Evolutionary conservation across 371 early-diverging fungal genomes (phyloP).

Genomic region (Thermomucor indicae-seudaticae): DNA sequence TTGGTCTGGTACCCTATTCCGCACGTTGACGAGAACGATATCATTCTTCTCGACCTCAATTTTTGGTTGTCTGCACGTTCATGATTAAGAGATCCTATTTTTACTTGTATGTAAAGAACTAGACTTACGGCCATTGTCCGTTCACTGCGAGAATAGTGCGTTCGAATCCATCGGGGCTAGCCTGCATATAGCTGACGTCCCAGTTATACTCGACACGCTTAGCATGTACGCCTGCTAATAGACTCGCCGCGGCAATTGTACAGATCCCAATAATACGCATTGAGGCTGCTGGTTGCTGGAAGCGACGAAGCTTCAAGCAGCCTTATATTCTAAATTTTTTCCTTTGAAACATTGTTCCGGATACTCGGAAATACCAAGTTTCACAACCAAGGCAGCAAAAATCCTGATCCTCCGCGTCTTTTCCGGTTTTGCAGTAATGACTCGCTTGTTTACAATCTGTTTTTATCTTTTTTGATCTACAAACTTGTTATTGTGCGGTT

Average conservation of each 20-base stretch:
- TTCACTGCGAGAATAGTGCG: slow-evolving; percentile 75
- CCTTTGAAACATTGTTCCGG: no score
- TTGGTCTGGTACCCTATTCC: slow-evolving; percentile 48
- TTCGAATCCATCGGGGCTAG: slow-evolving; percentile 65
- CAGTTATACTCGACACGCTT: slow-evolving; percentile 52
- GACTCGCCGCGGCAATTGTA: not conserved
- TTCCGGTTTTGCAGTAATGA: no score
- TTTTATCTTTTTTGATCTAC: no score
- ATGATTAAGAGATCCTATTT: no score
- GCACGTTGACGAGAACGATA: slow-evolving; percentile 56
- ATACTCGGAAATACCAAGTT: no score
- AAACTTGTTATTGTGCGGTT: no score
- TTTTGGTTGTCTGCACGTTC: slow-evolving; percentile 33
- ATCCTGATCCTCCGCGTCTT: no score
- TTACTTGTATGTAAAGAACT: not conserved
- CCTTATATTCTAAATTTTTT: no score
- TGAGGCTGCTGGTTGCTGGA: not conserved
- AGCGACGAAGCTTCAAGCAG: no score
- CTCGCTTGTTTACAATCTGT: no score
- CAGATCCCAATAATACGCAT: no score
- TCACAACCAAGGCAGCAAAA: no score
- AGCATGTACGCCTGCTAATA: not conserved
- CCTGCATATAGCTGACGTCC: slow-evolving; percentile 66
- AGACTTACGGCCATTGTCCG: slow-evolving; percentile 61
- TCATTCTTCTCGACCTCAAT: slow-evolving; percentile 45